Evolutionary conservation across 768 basidiomycete species (phyloP), one percentile per base, ranked within the genome.

Genomic region (Tulasnella sp.): DNA sequence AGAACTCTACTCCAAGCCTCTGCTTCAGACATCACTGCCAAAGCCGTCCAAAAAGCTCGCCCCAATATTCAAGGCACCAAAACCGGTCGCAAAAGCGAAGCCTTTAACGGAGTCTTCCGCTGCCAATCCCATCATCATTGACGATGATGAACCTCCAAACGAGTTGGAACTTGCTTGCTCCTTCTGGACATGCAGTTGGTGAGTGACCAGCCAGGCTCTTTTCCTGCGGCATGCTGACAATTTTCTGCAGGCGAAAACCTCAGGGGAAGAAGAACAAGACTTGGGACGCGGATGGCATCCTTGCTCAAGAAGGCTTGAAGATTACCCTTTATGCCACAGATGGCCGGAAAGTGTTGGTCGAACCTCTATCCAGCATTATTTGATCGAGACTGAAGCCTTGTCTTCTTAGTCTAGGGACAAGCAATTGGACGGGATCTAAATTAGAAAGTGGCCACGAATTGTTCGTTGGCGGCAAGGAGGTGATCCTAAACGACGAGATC

Each of bases 341-440:
- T 1, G 82, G 82, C 12, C 78, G 74, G 39, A 83, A 81, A 76
- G 31, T 79, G 83, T 83, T 42, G 3, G 82, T 38, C 8, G 7
- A 52, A 36, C 40, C 40, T 68, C 36, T 16, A 5, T 68, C n/a
- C n/a, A 44, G 48, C 19, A n/a, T 80, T 24, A 19, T 21, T 40
- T 71, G 18, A 39, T 76, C 68, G 7, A 3, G 21, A 19, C 4
- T 34, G 38, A 74, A 74, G 44, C 46, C 7, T 14, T 24, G n/a
- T 71, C 71, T 16, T 18, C 7, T 40, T 39, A 78, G n/a, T 77
- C 87, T 93, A 82, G 92, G 92, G 34, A 88, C 88, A 68, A 89
- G 87, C 72, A 85, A 87, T 16, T 92, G 91, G 89, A 91, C 91
- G 77, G 90, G 90, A 18, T 86, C 88, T 38, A 83, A 83, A 6